Percentiles rank a stretch among this genome's conserved stretches.
Evolutionary conservation across 1,284 basidiomycete species (phyloP).

Genomic region (Apiotrichum porosum): DNA sequence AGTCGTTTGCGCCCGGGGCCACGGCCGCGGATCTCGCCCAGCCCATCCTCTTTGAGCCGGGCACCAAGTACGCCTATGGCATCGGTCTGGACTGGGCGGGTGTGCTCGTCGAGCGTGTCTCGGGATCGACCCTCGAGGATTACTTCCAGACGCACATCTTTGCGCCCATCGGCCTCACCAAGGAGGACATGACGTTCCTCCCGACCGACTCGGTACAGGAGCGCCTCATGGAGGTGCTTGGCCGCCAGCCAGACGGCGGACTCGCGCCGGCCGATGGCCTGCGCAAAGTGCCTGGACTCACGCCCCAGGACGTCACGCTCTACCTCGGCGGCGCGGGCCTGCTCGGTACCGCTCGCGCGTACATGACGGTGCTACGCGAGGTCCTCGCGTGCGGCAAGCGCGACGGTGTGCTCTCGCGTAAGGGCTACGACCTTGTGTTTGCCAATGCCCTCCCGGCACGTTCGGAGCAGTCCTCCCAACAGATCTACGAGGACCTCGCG

Average conservation of each 20-base stretch:
- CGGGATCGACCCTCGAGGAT: conserved; percentile 30
- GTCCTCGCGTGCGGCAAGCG: conserved; percentile 19
- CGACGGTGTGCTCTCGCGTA: conserved; percentile 14
- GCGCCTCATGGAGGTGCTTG: conserved; percentile 13
- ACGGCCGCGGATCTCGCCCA: conserved; percentile 12
- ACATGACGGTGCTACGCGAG: conserved; percentile 24
- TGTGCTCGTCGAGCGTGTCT: conserved; percentile 33
- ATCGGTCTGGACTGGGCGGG: conserved; percentile 44
- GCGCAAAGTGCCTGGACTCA: not conserved
- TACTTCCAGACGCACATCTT: conserved; percentile 41
- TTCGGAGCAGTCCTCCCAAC: conserved; percentile 2
- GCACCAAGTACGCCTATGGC: conserved; percentile 28
- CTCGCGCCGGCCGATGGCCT: conserved; percentile 15
- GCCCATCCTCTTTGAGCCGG: conserved; percentile 36
- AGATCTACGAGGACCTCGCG: conserved; percentile 5
- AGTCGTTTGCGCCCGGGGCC: conserved; percentile 11
- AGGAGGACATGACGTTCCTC: conserved; percentile 28
- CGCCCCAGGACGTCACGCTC: conserved; percentile 5
- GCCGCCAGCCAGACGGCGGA: not conserved
- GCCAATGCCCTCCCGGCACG: conserved; percentile 7
- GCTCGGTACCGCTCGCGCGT: conserved; percentile 31
- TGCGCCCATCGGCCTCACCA: conserved; percentile 26
- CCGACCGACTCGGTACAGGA: conserved; percentile 24
- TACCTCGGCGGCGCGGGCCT: conserved; percentile 32
- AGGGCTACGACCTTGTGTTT: conserved; percentile 22